Conservation (phyloP, 2,329 filamentous ascomycete species). For the Aspergillus arachidicola region DNA sequence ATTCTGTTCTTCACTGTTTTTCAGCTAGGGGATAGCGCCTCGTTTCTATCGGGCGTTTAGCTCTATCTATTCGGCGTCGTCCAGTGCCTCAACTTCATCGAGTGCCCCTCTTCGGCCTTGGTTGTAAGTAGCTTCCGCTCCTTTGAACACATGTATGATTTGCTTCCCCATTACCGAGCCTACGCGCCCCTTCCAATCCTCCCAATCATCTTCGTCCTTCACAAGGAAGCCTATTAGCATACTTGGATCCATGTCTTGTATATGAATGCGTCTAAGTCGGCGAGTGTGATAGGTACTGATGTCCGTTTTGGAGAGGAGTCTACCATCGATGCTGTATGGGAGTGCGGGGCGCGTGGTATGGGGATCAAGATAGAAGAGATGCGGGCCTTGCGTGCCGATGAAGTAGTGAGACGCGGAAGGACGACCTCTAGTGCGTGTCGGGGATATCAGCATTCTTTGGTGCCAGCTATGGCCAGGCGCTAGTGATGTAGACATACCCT, state of each 20-base stretch:
- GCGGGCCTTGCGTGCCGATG: slow-evolving; percentile 70
- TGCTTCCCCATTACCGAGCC: slow-evolving; percentile 76
- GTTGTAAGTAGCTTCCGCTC: slow-evolving; percentile 58
- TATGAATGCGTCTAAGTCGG: slow-evolving; percentile 76
- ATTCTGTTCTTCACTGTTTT: neutral
- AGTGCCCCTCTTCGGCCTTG: slow-evolving; percentile 72
- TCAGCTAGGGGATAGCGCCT: neutral
- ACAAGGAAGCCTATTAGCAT: slow-evolving; percentile 97
- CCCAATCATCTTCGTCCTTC: slow-evolving; percentile 78
- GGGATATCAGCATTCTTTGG: slow-evolving; percentile 13
- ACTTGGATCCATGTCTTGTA: slow-evolving; percentile 94
- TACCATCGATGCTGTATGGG: slow-evolving; percentile 56
- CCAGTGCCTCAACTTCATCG: slow-evolving; percentile 87
- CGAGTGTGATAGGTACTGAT: slow-evolving; percentile 84
- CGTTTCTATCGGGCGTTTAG: too few relatives aligned
- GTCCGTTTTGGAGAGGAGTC: slow-evolving; percentile 68
- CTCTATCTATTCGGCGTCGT: slow-evolving; percentile 58
- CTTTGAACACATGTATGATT: slow-evolving; percentile 78
- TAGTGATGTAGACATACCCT: slow-evolving; percentile 59
- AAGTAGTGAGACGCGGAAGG: slow-evolving; percentile 88
- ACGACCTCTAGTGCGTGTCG: slow-evolving; percentile 65
- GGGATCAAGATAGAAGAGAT: slow-evolving; percentile 93
- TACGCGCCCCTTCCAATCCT: slow-evolving; percentile 76
- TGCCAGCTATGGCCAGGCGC: neutral
- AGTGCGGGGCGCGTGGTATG: slow-evolving; percentile 80